These are phyloP conservation scores for Manihot esculenta DNA, from an alignment of 441 rosid genomes.

Conservation along the genomic window DNA sequence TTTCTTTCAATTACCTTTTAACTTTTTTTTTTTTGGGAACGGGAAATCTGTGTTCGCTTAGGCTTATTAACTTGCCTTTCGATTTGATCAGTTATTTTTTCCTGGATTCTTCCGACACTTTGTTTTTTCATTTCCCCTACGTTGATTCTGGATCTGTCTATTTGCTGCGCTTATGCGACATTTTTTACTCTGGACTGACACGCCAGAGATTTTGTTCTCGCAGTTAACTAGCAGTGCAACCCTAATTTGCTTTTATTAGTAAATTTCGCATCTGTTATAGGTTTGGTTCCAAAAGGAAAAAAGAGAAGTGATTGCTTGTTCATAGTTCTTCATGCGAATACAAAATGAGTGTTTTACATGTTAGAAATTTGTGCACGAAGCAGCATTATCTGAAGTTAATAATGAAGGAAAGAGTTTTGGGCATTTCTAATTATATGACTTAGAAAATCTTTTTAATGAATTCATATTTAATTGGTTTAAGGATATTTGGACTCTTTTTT, in stretches of 20 bases:
- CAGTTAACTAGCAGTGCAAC: slow-evolving; percentile 5
- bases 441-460: background rate
- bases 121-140: background rate
- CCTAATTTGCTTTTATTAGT: slow-evolving; percentile 10
- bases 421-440: background rate
- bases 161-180: background rate
- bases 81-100: background rate
- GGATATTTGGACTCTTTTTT: background rate
- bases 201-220: background rate
- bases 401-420: no score
- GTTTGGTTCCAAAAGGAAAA: background rate
- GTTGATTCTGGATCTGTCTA: slow-evolving; percentile 6
- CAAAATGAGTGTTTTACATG: background rate
- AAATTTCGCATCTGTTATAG: background rate
- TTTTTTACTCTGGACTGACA: background rate
- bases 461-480: background rate
- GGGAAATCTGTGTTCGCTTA: background rate
- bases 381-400: background rate
- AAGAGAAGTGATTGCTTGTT: background rate
- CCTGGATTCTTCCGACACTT: background rate
- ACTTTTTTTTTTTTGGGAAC: background rate
- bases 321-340: background rate
- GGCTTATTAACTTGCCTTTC: background rate
- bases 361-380: background rate
- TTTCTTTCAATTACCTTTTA: background rate